phyloP scores from a whole-genome alignment of 2,329 filamentous ascomycete species.

The Canariomyces notabilis region DNA sequence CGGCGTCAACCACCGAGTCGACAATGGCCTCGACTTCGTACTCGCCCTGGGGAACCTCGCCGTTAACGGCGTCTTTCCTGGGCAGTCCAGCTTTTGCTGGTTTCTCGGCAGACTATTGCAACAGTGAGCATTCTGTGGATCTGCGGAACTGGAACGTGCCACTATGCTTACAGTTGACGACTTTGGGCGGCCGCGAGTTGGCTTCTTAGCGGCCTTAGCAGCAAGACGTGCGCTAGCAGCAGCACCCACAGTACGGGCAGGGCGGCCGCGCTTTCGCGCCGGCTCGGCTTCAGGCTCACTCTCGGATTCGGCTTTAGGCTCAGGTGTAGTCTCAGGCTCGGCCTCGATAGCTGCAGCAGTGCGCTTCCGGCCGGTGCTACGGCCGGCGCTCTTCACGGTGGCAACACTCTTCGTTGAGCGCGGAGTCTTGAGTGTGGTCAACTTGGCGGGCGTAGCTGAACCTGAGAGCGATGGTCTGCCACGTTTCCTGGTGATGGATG shows the following conservation, averaged over 20 bases:
- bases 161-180: slow-evolving; percentile 12
- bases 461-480: slow-evolving; percentile 22
- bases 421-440: slow-evolving; percentile 10
- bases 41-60: slow-evolving; percentile 26
- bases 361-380: slow-evolving; percentile 25
- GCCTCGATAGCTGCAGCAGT: slow-evolving; percentile 21
- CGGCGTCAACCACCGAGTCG: slow-evolving; percentile 34
- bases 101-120: slow-evolving; percentile 12
- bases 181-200: slow-evolving; percentile 19
- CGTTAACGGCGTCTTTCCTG: slow-evolving; percentile 14
- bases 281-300: slow-evolving; percentile 10
- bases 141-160: background rate
- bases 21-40: slow-evolving; percentile 47
- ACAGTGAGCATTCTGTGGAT: slow-evolving; percentile 1
- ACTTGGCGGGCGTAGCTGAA: slow-evolving; percentile 19
- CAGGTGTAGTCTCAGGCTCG: slow-evolving; percentile 5
- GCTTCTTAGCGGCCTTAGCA: slow-evolving; percentile 21
- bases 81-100: slow-evolving; percentile 16
- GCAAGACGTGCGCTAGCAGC: slow-evolving; percentile 22
- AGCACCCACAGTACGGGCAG: slow-evolving; percentile 14
- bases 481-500: slow-evolving; percentile 21
- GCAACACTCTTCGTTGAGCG: slow-evolving; percentile 15
- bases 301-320: slow-evolving; percentile 1
- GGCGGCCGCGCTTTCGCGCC: slow-evolving; percentile 22
- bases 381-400: slow-evolving; percentile 13